phyloP scores from a whole-genome alignment of 2,329 filamentous ascomycete genomes.

The Colletotrichum neosansevieriae region DNA sequence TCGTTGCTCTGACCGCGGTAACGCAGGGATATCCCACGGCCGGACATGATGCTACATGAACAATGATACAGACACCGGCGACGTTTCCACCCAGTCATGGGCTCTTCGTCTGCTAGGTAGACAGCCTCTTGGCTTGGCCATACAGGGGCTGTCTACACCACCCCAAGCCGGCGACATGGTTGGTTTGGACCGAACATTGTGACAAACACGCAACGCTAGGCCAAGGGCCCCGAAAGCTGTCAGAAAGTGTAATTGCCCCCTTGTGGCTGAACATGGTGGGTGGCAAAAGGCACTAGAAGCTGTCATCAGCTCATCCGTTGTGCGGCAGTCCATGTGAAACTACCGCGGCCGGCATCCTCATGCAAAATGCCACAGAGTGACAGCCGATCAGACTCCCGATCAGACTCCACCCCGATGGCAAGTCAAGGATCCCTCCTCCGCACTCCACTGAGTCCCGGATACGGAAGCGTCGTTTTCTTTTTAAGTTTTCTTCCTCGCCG shows the following conservation, averaged over 20 bases:
- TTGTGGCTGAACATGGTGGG: no score
- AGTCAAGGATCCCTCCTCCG: neutral
- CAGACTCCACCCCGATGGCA: neutral
- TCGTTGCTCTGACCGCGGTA: slow-evolving; percentile 10
- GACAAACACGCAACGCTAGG: slow-evolving; percentile 3
- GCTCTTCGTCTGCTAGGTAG: neutral
- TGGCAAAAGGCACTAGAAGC: no score
- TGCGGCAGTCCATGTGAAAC: slow-evolving; percentile 29
- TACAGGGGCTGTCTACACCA: neutral
- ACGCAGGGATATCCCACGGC: slow-evolving; percentile 19
- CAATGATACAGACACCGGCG: slow-evolving; percentile 4
- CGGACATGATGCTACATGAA: slow-evolving; percentile 17
- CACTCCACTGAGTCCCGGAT: neutral
- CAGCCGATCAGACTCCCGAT: neutral
- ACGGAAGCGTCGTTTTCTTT: slow-evolving; percentile 1
- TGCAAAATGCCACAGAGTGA: slow-evolving; percentile 7
- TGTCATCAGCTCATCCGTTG: slow-evolving; percentile 19
- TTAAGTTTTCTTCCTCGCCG: neutral
- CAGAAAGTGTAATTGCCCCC: no score
- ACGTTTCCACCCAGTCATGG: slow-evolving; percentile 15
- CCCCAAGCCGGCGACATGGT: slow-evolving; percentile 15
- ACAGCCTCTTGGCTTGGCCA: slow-evolving; percentile 11
- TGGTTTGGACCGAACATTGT: slow-evolving; percentile 24
- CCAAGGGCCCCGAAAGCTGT: neutral
- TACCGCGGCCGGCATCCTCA: slow-evolving; percentile 18